Evolutionary conservation across 495 filamentous ascomycete genomes (phyloP), one percentile per base, ranked within the genome.

Genomic region (Platismatia glauca): DNA sequence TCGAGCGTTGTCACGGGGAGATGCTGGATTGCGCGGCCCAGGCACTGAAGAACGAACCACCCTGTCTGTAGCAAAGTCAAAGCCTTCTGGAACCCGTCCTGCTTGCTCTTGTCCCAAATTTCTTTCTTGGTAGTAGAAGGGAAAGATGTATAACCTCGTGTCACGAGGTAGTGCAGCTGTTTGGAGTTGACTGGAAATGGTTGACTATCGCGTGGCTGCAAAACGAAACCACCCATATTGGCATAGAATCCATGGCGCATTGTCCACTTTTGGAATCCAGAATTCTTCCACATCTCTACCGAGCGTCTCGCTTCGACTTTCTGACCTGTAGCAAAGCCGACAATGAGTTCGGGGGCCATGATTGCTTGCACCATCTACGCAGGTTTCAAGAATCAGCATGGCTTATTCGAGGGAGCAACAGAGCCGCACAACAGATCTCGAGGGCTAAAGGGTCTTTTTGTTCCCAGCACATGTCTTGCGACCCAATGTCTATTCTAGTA

Each of bases 141-240:
- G 56, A 64, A 71, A n/a, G 62, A 55, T 8, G 70, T 59, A 39
- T 73, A 68, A n/a, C 57, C 55, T 20, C 68, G 46, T n/a, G 63
- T 68, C 55, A 73, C 66, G 7, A 73, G 66, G 56, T 69, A 73
- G 55, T 71, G 67, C 27, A 73, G 60, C 22, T 73, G 71, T 56
- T 71, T 70, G 15, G 69, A 55, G 41, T 71, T 71, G 60, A 73
- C 64, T 29, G 71, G 71, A 58, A 73, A 73, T 13, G 70, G 39
- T 24, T 61, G 29, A 35, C 67, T 62, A 37, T 64, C 60, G 11
- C 58, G 38, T 2, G 66, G 60, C 38, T 69, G 55, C 24, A 77
- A 53, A 3, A 71, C 53, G 59, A 77, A 77, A 6, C 74, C 75
- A 24, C 75, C 74, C 73, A 77, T 75, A 55, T 76, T 74, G 20